Percentiles rank a stretch among this genome's conserved stretches.
These are phyloP conservation scores for Plasmodium knowlesi DNA, from an alignment of 169 alveolate genomes.

Conservation along the genomic window DNA sequence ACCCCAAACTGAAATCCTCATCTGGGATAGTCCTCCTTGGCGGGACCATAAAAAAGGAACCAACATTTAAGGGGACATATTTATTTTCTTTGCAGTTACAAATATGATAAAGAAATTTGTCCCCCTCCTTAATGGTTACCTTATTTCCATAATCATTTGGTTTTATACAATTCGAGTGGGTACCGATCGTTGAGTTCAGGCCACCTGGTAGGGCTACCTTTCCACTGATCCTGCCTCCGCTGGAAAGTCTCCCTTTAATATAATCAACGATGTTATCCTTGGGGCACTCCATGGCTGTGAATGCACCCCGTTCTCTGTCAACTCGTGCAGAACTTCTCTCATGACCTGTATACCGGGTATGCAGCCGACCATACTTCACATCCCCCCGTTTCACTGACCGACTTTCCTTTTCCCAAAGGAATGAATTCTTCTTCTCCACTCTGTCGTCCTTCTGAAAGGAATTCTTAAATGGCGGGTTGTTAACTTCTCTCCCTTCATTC, in stretches of 20 bases:
- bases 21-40: background rate
- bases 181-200: background rate
- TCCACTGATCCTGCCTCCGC: background rate
- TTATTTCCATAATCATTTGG: background rate
- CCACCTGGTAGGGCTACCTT: background rate
- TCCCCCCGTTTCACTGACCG: background rate
- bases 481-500: background rate
- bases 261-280: constrained; percentile 54
- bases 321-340: background rate
- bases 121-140: background rate
- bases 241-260: constrained; percentile 9
- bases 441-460: background rate
- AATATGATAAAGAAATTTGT: background rate
- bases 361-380: background rate
- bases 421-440: constrained; percentile 17
- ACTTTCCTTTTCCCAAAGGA: constrained; percentile 55
- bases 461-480: background rate
- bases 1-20: constrained; percentile 18
- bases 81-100: constrained; percentile 34
- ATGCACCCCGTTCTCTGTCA: background rate
- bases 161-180: background rate
- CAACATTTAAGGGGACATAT: constrained; percentile 38
- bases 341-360: background rate
- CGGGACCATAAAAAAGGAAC: background rate
- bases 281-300: background rate